Evolutionary conservation across 73 alveolate species (phyloP), one percentile per base, ranked within the genome.

Genomic region (Tetrahymena borealis): DNA sequence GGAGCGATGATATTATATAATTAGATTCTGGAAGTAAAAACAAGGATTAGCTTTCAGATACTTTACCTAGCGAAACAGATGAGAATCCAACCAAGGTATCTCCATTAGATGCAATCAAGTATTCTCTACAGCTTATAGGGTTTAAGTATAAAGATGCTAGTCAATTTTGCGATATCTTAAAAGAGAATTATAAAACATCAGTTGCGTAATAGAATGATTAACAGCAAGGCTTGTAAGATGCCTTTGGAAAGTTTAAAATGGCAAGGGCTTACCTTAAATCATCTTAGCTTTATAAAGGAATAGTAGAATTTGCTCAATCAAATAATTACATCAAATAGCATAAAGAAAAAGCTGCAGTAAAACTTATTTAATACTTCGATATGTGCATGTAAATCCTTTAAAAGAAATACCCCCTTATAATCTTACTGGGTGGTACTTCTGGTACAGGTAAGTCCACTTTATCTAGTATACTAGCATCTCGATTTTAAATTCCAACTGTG

Each of bases 371-470:
- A 60, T 60, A 60, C 35, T 60, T 60, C 28, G 85, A 60, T 60
- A 60, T 60, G 85, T 60, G 85, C 85, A 60, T 60, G 85, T 60
- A 60, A 60, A 60, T 60, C 32, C 38, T 60, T n/a, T 60, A 90
- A 33, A 94, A 90, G 90, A 90, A 92, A 40, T 78, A 90, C n/a
- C 94, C 95, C 33, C 40, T 97, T 33, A 94, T 97, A 0, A 94
- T 97, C 13, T 92, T 97, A 35, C 95, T 97, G 10, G 99, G 98
- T 11, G 99, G 99, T 2, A 94, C 99, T 8, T 96, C 98, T n/a
- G 99, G 99, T 3, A 97, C 99, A 39, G 99, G 99, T 16, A 97
- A 97, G 90, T 93, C 97, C n/a, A 97, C 99, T 78, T 93, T 95
- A 28, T 95, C 98, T 35, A 94, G 98, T 60, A 93, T 97, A 3